Conservation (phyloP, 106 monocot genomes). For the Phalaenopsis equestris region DNA sequence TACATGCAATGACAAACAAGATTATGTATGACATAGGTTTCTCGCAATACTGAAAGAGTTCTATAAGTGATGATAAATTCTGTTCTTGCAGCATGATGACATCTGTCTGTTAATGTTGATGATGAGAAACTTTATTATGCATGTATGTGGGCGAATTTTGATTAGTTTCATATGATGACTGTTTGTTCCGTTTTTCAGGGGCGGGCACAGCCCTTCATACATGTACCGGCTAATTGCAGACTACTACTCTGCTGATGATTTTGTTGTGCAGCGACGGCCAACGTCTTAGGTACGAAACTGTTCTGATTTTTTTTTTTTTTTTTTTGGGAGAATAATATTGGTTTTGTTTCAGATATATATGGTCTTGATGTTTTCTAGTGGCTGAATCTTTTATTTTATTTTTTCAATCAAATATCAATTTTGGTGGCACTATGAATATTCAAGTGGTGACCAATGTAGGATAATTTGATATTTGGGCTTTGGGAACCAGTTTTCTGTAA, state of each 20-base stretch:
- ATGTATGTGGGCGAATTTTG: too few species aligned
- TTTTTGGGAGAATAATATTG: background rate
- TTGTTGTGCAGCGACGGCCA: constrained; percentile 40
- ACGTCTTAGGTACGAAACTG: constrained; percentile 19
- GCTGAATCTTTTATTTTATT: background rate
- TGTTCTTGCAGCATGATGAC: too few species aligned
- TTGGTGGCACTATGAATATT: background rate
- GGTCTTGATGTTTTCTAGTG: background rate
- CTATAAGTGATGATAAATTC: too few species aligned
- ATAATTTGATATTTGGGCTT: too few species aligned
- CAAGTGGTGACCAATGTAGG: too few species aligned
- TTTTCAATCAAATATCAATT: background rate
- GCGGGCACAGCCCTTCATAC: constrained; percentile 89
- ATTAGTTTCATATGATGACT: too few species aligned
- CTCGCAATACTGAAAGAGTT: too few species aligned
- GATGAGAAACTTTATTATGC: too few species aligned
- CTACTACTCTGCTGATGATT: constrained; percentile 92
- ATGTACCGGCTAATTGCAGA: constrained; percentile 94
- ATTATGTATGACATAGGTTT: too few species aligned
- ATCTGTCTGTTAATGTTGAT: too few species aligned
- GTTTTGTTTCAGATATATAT: background rate
- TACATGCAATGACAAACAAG: too few species aligned
- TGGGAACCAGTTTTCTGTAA: too few species aligned
- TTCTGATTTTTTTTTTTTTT: background rate
- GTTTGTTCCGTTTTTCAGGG: constrained; percentile 30